Percentiles rank a stretch among this genome's conserved stretches.
These are phyloP conservation scores for Neopestalotiopsis sp. DNA, from an alignment of 2,329 filamentous ascomycete genomes.

Conservation along the genomic window DNA sequence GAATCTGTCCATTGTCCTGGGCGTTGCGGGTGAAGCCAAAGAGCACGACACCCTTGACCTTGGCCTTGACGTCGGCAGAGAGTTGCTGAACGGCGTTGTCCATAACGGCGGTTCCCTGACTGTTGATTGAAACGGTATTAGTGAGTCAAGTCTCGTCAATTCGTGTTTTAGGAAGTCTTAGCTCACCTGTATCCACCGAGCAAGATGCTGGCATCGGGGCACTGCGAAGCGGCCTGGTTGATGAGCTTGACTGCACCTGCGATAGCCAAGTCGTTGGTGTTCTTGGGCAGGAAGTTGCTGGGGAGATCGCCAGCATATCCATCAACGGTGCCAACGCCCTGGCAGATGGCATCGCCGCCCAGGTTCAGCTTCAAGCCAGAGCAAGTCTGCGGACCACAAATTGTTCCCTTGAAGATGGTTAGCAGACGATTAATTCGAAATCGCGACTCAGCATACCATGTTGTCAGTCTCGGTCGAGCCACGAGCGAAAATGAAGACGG, in stretches of 20 bases:
- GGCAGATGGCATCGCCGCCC: slow-evolving; percentile 38
- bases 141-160: slow-evolving; percentile 32
- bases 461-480: slow-evolving; percentile 13
- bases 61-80: slow-evolving; percentile 26
- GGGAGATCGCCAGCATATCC: slow-evolving; percentile 36
- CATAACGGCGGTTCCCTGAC: slow-evolving; percentile 45
- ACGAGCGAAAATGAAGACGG: slow-evolving; percentile 32
- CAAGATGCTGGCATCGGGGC: slow-evolving; percentile 12
- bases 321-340: slow-evolving; percentile 37
- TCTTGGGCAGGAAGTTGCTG: slow-evolving; percentile 37
- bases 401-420: slow-evolving; percentile 29
- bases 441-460: not conserved
- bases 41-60: slow-evolving; percentile 42
- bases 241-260: slow-evolving; percentile 30
- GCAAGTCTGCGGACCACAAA: slow-evolving; percentile 38
- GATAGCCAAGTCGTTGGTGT: slow-evolving; percentile 29
- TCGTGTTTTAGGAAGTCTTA: slow-evolving; percentile 35
- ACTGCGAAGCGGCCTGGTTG: slow-evolving; percentile 7
- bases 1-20: slow-evolving; percentile 42
- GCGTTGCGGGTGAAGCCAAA: slow-evolving; percentile 43
- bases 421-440: not conserved
- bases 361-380: slow-evolving; percentile 30
- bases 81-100: slow-evolving; percentile 43
- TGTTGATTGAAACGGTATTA: slow-evolving; percentile 21
- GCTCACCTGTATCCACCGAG: slow-evolving; percentile 12